Conservation (phyloP, 2,329 filamentous ascomycete species). For the Fusarium sp. region DNA sequence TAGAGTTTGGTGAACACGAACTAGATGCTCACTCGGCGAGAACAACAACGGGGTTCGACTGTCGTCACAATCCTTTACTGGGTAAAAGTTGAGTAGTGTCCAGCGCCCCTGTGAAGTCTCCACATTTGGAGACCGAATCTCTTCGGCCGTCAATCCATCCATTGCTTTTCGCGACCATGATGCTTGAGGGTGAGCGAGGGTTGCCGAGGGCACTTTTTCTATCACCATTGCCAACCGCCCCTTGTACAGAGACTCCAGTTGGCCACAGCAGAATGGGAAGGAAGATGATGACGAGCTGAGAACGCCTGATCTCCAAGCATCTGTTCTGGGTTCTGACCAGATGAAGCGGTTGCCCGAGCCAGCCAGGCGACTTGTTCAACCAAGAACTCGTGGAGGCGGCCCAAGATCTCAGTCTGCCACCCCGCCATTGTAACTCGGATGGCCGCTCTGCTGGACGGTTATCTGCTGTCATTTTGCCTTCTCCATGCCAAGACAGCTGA, state of each 20-base stretch:
- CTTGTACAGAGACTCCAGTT: neutral
- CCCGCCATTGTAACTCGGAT: constrained; percentile 26
- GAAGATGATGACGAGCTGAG: neutral
- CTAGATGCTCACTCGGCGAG: constrained; percentile 16
- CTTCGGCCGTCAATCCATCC: constrained; percentile 16
- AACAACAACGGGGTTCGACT: constrained; percentile 5
- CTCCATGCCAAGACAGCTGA: neutral
- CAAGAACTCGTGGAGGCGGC: constrained; percentile 30
- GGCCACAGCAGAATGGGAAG: neutral
- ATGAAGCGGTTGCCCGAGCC: constrained; percentile 31
- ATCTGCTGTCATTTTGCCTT: constrained; percentile 6
- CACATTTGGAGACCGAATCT: constrained; percentile 26
- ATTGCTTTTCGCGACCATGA: neutral
- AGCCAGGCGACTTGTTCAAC: constrained; percentile 30
- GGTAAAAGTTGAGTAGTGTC: constrained; percentile 29
- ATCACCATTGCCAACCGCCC: neutral
- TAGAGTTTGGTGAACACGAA: constrained; percentile 28
- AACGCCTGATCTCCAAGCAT: constrained; percentile 11
- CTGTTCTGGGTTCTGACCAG: constrained; percentile 19
- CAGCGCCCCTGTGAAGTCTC: constrained; percentile 19
- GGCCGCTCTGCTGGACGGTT: constrained; percentile 1
- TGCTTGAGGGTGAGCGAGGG: neutral
- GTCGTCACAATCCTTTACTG: constrained; percentile 23
- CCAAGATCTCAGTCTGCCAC: constrained; percentile 23
- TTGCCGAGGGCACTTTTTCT: neutral